Conservation (phyloP, 352 stramenopile species). For the Phytopythium sindhum region DNA sequence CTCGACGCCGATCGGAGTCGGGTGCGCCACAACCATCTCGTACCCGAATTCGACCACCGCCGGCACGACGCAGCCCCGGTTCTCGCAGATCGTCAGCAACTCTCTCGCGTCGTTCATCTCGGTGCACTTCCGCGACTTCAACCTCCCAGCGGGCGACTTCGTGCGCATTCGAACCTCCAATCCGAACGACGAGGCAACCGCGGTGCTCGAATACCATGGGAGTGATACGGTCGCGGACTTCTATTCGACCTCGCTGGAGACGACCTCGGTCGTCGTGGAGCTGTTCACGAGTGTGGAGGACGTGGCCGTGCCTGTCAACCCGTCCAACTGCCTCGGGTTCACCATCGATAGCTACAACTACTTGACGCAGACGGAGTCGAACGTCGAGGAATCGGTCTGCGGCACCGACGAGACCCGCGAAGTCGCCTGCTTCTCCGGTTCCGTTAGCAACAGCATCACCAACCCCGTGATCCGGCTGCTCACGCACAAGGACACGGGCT, state of each 20-base stretch:
- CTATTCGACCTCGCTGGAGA: constrained; percentile 33
- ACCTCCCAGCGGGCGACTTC: constrained; percentile 55
- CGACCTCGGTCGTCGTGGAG: constrained; percentile 43
- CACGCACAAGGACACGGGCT: constrained; percentile 53
- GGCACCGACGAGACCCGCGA: constrained; percentile 57
- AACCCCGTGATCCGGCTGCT: constrained; percentile 51
- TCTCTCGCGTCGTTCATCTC: constrained; percentile 50
- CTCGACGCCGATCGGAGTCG: constrained; percentile 24
- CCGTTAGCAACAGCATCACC: constrained; percentile 17
- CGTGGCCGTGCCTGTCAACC: constrained; percentile 8
- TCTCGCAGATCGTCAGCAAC: constrained; percentile 40
- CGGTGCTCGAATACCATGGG: constrained; percentile 31
- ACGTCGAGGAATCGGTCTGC: constrained; percentile 52
- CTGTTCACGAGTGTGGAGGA: constrained; percentile 12
- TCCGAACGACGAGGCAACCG: constrained; percentile 15
- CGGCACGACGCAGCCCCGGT: constrained; percentile 21
- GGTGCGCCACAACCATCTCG: constrained; percentile 19
- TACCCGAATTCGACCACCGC: constrained; percentile 25
- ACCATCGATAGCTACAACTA: constrained; percentile 49
- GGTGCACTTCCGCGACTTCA: constrained; percentile 64
- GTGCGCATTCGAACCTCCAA: constrained; percentile 39
- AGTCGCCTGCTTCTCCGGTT: constrained; percentile 41
- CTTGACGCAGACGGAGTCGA: constrained; percentile 23
- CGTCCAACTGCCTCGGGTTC: constrained; percentile 41
- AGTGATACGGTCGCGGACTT: constrained; percentile 26